phyloP scores from a whole-genome alignment of 352 stramenopile species.

The Globisporangium solare region DNA sequence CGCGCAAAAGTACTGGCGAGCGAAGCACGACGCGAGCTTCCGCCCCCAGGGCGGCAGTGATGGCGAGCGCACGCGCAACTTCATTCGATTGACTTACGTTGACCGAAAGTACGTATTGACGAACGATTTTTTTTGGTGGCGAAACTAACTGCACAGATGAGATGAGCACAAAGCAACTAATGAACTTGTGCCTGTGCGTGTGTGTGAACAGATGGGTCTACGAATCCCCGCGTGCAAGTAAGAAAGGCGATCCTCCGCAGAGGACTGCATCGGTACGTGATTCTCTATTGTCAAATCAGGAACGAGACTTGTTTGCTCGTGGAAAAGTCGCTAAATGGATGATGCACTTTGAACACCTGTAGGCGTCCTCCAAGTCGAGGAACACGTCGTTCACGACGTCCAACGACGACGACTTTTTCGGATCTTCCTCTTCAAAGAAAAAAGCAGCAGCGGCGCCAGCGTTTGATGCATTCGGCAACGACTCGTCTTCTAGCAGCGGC shows the following conservation, averaged over 20 bases:
- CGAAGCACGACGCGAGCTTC: constrained; percentile 78
- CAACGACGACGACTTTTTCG: constrained; percentile 45
- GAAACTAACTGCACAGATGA: no score
- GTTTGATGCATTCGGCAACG: constrained; percentile 32
- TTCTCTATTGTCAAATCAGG: no score
- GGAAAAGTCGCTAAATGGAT: no score
- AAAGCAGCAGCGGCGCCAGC: constrained; percentile 16
- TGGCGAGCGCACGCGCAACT: constrained; percentile 83
- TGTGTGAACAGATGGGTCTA: constrained; percentile 58
- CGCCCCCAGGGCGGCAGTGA: constrained; percentile 65
- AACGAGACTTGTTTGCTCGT: no score
- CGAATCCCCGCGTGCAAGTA: constrained; percentile 56
- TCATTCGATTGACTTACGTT: constrained; percentile 86
- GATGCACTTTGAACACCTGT: constrained; percentile 9
- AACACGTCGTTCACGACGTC: constrained; percentile 37
- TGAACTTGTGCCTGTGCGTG: background rate
- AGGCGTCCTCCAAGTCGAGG: constrained; percentile 22
- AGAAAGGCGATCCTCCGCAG: constrained; percentile 31
- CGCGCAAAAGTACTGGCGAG: constrained; percentile 82
- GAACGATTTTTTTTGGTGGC: no score
- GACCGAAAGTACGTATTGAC: constrained; percentile 64
- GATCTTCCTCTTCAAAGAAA: constrained; percentile 18
- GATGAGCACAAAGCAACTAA: no score
- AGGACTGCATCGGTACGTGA: constrained; percentile 32
- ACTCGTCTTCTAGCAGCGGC: constrained; percentile 19